Conservation (phyloP, 257 asterid genomes). For the Rhazya stricta region DNA sequence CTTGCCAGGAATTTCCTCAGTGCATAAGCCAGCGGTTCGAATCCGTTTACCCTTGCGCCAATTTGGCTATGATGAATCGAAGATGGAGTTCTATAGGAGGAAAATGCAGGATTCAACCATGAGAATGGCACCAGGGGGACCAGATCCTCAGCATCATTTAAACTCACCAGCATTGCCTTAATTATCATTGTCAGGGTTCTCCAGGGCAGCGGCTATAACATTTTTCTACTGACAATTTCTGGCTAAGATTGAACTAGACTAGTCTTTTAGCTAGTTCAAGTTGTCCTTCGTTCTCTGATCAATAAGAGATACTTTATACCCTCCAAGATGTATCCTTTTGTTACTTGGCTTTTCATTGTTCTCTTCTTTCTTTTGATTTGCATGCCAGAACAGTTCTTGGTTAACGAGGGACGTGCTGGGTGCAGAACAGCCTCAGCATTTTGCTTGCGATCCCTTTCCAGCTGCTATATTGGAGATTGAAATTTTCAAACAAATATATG, state of each 20-base stretch:
- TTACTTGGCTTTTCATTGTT: background rate
- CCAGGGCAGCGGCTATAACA: background rate
- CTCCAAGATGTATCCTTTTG: background rate
- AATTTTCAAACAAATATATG: background rate
- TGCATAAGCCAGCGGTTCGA: background rate
- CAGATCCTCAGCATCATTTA: constrained; percentile 13
- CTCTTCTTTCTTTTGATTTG: background rate
- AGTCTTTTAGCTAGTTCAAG: background rate
- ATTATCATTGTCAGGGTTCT: background rate
- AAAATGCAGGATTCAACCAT: constrained; percentile 24
- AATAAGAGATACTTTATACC: background rate
- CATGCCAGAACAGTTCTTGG: background rate
- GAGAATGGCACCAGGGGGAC: constrained; percentile 29
- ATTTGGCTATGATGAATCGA: constrained; percentile 33
- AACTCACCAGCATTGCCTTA: constrained; percentile 7
- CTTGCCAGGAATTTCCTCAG: background rate
- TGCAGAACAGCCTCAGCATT: too few species aligned
- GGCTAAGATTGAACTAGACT: background rate
- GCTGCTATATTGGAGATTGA: background rate
- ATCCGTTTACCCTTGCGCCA: constrained; percentile 16
- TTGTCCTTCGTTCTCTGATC: background rate
- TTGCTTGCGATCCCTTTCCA: too few species aligned
- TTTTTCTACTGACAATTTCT: background rate
- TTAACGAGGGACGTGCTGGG: too few species aligned
- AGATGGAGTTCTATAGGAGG: constrained; percentile 34